A percentile compares a stretch with the other conserved stretches of the same genome.
phyloP scores from a whole-genome alignment of 768 basidiomycete genomes.

The Royoungia palumana region DNA sequence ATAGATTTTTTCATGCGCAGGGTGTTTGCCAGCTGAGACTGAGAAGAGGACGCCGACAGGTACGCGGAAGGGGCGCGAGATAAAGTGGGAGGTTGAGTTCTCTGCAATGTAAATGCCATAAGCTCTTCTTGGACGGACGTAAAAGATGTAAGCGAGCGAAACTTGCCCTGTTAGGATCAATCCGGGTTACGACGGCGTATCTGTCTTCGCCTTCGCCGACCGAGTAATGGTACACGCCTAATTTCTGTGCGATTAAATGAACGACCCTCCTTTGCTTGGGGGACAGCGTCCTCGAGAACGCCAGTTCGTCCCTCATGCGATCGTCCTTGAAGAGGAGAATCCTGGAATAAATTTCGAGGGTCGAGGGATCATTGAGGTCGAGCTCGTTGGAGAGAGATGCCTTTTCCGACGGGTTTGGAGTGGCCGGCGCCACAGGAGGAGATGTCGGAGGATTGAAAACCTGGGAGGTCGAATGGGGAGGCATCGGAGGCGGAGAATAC shows the following conservation, averaged over 20 bases:
- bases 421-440: constrained; percentile 53
- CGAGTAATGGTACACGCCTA: constrained; percentile 93
- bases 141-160: constrained; percentile 12
- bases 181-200: constrained; percentile 91
- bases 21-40: constrained; percentile 43
- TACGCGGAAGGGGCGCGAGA: constrained; percentile 82
- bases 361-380: constrained; percentile 93
- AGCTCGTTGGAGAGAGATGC: constrained; percentile 63
- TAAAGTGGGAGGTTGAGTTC: constrained; percentile 56
- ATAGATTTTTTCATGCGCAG: constrained; percentile 96
- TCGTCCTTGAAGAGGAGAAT: constrained; percentile 98
- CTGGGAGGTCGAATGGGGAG: constrained; percentile 40
- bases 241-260: constrained; percentile 93
- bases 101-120: constrained; percentile 23
- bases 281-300: constrained; percentile 84
- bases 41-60: constrained; percentile 51
- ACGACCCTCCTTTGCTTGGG: constrained; percentile 89
- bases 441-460: constrained; percentile 43
- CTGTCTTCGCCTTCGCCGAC: constrained; percentile 91
- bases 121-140: constrained; percentile 8
- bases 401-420: constrained; percentile 67
- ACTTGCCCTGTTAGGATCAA: constrained; percentile 78
- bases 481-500: constrained; percentile 61
- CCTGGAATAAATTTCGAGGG: constrained; percentile 95
- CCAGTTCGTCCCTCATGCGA: constrained; percentile 93